A percentile compares a stretch with the other conserved stretches of the same genome.
Conservation (phyloP, 768 basidiomycete species). For the Arthromyces matolae region DNA sequence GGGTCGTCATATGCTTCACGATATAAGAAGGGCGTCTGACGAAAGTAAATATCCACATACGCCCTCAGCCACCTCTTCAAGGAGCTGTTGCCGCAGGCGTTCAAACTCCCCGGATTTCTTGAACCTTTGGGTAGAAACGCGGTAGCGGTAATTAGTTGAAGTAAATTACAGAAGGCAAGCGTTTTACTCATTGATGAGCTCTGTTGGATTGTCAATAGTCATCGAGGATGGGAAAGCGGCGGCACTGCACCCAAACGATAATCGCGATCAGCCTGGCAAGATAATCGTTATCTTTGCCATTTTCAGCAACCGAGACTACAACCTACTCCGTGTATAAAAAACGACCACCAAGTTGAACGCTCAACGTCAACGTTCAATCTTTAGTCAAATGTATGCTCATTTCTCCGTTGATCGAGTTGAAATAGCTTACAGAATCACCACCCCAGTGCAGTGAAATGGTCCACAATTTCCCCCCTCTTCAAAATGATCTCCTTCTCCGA, state of each 20-base stretch:
- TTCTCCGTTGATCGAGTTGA: too few relatives aligned
- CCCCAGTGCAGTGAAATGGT: conserved; percentile 33
- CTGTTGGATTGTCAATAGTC: conserved; percentile 53
- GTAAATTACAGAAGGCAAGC: not conserved
- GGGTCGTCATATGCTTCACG: conserved; percentile 45
- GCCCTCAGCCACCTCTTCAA: conserved; percentile 57
- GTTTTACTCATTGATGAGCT: conserved; percentile 65
- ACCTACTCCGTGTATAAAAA: too few relatives aligned
- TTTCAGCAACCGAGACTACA: not conserved
- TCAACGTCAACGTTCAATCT: too few relatives aligned
- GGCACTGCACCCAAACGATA: not conserved
- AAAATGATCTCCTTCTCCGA: conserved; percentile 86
- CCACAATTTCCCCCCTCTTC: conserved; percentile 61
- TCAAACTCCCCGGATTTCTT: conserved; percentile 81
- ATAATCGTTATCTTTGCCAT: conserved; percentile 14
- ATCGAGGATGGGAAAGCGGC: conserved; percentile 19
- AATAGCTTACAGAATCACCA: too few relatives aligned
- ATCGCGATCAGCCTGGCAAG: not conserved
- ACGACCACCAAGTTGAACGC: too few relatives aligned
- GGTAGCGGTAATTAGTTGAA: not conserved
- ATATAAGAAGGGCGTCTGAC: conserved; percentile 1
- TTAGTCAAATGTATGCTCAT: not conserved
- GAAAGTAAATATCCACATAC: conserved; percentile 35
- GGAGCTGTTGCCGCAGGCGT: conserved; percentile 60
- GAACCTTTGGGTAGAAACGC: conserved; percentile 42